Evolutionary conservation across 2,329 filamentous ascomycete species (phyloP), one percentile per base, ranked within the genome.

Genomic region (Chrysoporthe austroafricana): DNA sequence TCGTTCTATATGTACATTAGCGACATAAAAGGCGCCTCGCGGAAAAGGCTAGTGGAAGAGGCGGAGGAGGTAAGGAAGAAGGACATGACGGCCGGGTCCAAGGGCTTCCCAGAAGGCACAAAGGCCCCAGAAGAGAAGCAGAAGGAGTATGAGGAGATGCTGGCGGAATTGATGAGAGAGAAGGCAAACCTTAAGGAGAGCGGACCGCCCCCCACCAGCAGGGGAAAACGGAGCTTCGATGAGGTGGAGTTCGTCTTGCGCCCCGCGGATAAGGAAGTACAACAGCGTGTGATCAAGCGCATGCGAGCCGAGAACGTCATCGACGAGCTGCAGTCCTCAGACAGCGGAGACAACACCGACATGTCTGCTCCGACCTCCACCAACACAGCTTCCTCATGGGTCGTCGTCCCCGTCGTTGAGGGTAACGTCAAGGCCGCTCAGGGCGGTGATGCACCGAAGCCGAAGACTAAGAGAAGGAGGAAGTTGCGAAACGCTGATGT

Each of bases 1-100:
- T 84, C 88, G 32, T 88, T 97, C 54, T 87, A 91, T 75, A 84
- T 88, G 63, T 98, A 97, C 80, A 87, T 97, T 71, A 83, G 86
- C 67, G 93, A 93, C 62, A 80, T 97, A 66, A 90, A 94, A 80
- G 92, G 94, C 48, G 87, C 86, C 70, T 89, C 89, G 6, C 88
- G 93, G 65, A 86, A 88, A 66, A 84, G 93, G 66, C 80, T 97
- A 70, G 84, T 84, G 50, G 85, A 92, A 73, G 83, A 86, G 66
- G 92, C 92, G 34, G 81, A 87, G 68, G 85, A 89, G 63, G 79
- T 90, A 62, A 83, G 89, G 71, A 81, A 84, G 65, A 83, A 84
- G 72, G 85, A 90, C 73, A 83, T 86, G 74, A 82, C 85, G 64
- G 78, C 81, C 57, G 83, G 83, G 36, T 73, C 76, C 34, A 78